Evolutionary conservation across 208 protist genomes (phyloP).

Genomic region (Leishmania tropica): DNA sequence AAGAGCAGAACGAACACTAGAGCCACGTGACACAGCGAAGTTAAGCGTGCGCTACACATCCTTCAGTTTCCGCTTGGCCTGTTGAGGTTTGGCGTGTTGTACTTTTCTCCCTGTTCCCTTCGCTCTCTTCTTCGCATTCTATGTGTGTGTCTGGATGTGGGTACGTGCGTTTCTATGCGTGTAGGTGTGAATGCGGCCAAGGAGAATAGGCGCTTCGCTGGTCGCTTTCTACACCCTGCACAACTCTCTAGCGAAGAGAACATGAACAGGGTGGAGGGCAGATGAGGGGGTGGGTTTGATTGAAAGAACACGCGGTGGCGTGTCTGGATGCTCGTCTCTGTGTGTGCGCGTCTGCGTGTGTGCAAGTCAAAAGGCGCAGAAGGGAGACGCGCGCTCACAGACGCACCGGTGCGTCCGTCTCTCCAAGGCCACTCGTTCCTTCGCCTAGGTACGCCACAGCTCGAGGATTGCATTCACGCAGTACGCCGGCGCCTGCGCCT

Average conservation of each 20-base stretch:
- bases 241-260: background rate
- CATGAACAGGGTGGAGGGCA: background rate
- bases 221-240: background rate
- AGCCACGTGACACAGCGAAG: background rate
- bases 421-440: background rate
- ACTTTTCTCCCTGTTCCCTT: background rate
- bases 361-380: background rate
- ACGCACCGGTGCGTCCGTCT: background rate
- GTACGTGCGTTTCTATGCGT: background rate
- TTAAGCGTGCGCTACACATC: background rate
- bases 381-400: background rate
- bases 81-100: background rate
- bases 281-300: background rate
- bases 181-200: background rate
- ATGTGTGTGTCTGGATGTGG: background rate
- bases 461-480: slow-evolving; percentile 46
- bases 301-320: background rate
- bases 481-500: slow-evolving; percentile 26
- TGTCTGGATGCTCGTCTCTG: background rate
- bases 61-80: background rate
- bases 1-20: background rate
- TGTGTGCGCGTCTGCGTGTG: background rate
- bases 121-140: too few species aligned
- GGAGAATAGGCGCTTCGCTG: background rate
- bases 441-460: slow-evolving; percentile 32